Evolutionary conservation across 768 basidiomycete species (phyloP), one percentile per base, ranked within the genome.

Genomic region (Boletus pseudo-olivaceus): DNA sequence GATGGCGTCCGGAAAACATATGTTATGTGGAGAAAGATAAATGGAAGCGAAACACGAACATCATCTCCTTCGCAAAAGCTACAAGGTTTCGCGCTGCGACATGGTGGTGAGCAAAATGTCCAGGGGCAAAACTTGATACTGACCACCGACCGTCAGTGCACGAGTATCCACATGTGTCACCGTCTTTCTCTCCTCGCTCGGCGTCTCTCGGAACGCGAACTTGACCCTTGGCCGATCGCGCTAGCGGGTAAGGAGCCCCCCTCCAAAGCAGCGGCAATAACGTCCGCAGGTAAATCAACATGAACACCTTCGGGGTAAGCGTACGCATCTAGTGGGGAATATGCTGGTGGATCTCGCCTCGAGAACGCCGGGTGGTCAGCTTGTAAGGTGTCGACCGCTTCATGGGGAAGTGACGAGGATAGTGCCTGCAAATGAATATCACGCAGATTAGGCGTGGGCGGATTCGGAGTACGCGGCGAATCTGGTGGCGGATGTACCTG

Each of bases 241-340:
- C 75, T 80, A 9, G 78, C 61, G n/a, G 89, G 87, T 33, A 89
- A 73, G 15, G 80, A 69, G 41, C 76, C 78, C 8, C 87, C 87
- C 71, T 93, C 94, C 61, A 97, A 72, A 8, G 93, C 92, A 44
- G 91, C 90, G 23, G 90, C 82, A 62, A 97, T 93, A 53, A 96
- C 82, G 61, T 97, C 94, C 33, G 93, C 91, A 26, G 94, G 94
- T 33, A 97, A 76, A 71, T 97, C 92, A 45, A 95, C 85, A 48
- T 90, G 90, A n/a, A 96, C 90, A 30, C 93, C 94, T 39, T 92
- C 93, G 48, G 84, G 76, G 63, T 92, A 91, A 26, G 83, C 80
- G 61, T 78, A 88, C n/a, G 90, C 85, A 65, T 93, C 90, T 64
- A 93, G 72, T n/a, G 91, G 90, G 7, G 90, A 91, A 72, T 93